A percentile compares a stretch with the other conserved stretches of the same genome.
These are phyloP conservation scores for Nitzschia putrida DNA, from an alignment of 108 stramenopile species.

Conservation along the genomic window DNA sequence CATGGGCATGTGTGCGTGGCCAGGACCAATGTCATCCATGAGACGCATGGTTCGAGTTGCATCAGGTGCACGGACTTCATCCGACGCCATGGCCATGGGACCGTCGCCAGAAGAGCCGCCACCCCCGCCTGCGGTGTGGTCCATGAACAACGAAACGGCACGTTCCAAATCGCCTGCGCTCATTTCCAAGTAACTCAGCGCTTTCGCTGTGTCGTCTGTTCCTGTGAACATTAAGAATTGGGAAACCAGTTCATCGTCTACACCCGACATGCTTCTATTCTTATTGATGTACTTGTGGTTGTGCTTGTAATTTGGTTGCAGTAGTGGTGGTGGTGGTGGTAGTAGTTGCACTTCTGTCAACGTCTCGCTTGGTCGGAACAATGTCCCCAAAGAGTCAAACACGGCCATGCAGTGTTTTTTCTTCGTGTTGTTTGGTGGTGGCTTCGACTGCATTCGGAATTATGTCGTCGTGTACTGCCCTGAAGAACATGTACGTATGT, in stretches of 20 bases:
- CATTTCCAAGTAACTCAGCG: constrained; percentile 83
- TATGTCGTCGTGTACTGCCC: too few species aligned
- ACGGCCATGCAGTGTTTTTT: too few species aligned
- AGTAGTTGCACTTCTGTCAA: neutral
- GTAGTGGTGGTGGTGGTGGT: neutral
- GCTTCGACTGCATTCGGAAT: too few species aligned
- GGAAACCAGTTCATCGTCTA: constrained; percentile 56
- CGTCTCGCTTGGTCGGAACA: neutral
- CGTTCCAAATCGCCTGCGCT: constrained; percentile 67
- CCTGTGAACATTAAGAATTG: constrained; percentile 83
- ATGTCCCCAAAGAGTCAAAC: too few species aligned
- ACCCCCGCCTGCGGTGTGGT: constrained; percentile 46
- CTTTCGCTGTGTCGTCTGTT: constrained; percentile 51
- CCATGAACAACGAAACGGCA: constrained; percentile 75
- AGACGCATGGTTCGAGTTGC: constrained; percentile 82
- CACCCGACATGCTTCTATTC: constrained; percentile 1
- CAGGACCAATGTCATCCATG: constrained; percentile 57
- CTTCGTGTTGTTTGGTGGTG: too few species aligned
- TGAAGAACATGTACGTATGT: too few species aligned
- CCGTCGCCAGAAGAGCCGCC: constrained; percentile 10
- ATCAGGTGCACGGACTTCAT: constrained; percentile 81
- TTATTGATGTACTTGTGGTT: neutral
- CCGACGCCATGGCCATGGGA: constrained; percentile 1
- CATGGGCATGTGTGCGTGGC: constrained; percentile 29
- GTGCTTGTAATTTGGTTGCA: neutral